These are phyloP conservation scores for Annona squamosa DNA, from an alignment of 164 flowering plant species.

Conservation along the genomic window DNA sequence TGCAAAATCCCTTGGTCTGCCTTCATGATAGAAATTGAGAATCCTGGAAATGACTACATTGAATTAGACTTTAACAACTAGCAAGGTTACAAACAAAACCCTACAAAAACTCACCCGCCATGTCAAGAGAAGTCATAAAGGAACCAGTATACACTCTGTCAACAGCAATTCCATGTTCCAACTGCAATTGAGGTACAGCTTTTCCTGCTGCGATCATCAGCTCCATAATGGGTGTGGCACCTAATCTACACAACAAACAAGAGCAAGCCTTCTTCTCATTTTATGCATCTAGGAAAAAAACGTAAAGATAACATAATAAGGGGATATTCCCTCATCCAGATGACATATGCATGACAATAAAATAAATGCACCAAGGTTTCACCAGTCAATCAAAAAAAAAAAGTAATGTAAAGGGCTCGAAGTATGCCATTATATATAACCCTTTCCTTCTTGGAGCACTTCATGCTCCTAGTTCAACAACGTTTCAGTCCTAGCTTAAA, in stretches of 20 bases:
- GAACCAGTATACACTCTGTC: conserved; percentile 94
- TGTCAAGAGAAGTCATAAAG: conserved; percentile 94
- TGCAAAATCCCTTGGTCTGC: conserved; percentile 60
- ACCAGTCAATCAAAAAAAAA: too few species aligned
- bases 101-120: conserved; percentile 62
- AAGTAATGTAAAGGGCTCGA: too few species aligned
- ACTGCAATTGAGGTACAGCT: conserved; percentile 74
- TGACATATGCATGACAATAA: too few species aligned
- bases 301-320: too few species aligned
- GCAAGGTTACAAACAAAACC: background rate
- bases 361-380: too few species aligned
- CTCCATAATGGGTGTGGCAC: conserved; percentile 86
- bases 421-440: too few species aligned
- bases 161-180: conserved; percentile 95
- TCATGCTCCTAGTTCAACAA: too few species aligned
- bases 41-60: conserved; percentile 38
- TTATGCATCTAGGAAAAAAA: too few species aligned
- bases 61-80: background rate
- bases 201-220: conserved; percentile 90
- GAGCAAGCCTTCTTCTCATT: background rate
- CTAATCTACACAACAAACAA: conserved; percentile 41
- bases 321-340: too few species aligned
- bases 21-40: conserved; percentile 85
- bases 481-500: too few species aligned
- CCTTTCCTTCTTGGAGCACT: too few species aligned